phyloP scores from a whole-genome alignment of 257 asterid species.

The Petunia secreta region DNA sequence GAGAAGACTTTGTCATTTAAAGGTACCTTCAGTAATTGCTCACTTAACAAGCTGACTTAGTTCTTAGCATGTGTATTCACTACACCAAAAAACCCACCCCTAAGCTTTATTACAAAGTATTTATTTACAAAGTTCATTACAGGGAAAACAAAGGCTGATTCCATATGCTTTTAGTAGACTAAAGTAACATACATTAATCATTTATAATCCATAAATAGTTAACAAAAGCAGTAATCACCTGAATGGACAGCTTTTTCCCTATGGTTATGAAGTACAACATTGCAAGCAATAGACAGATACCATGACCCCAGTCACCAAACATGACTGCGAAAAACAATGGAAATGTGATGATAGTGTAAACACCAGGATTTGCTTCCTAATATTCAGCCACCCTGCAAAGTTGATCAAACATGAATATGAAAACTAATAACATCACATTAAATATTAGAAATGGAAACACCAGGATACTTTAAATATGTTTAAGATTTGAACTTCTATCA shows the following conservation, averaged over 20 bases:
- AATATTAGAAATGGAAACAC: neutral
- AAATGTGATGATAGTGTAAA: slow-evolving; percentile 92
- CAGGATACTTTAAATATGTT: neutral
- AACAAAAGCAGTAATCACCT: slow-evolving; percentile 49
- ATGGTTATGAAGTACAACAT: slow-evolving; percentile 64
- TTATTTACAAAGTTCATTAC: neutral
- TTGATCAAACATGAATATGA: slow-evolving; percentile 34
- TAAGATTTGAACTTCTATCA: slow-evolving; percentile 3
- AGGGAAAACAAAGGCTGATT: too few species aligned
- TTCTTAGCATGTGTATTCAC: too few species aligned
- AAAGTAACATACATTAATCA: too few species aligned
- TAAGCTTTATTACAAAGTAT: neutral
- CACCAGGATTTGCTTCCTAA: slow-evolving; percentile 99
- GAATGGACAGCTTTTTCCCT: slow-evolving; percentile 79
- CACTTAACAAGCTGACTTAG: too few species aligned
- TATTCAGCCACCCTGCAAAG: slow-evolving; percentile 91
- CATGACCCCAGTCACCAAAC: slow-evolving; percentile 99
- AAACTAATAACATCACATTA: neutral
- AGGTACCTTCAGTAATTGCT: too few species aligned
- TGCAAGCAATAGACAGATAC: slow-evolving; percentile 89
- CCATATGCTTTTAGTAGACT: too few species aligned
- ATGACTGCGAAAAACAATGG: slow-evolving; percentile 98
- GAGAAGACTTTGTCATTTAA: too few species aligned
- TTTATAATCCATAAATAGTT: slow-evolving; percentile 2
- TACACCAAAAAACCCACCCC: too few species aligned